Base-by-base conservation (phyloP, 306 rosid species). In the Gillenia trifoliata region DNA sequence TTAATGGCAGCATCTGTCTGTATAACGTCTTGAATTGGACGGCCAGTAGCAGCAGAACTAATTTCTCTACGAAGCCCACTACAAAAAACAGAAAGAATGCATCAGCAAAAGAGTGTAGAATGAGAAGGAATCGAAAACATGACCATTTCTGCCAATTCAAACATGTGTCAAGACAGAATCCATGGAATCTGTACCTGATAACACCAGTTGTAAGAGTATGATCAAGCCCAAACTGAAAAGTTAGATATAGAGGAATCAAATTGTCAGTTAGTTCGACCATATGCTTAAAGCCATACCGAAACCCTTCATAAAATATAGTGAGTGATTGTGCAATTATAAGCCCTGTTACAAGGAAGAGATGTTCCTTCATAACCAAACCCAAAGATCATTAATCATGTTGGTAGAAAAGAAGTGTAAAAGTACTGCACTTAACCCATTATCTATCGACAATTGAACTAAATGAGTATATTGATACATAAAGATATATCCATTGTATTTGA, bases 1-100 rank as follows among this genome's bases (percentile, higher is more conserved):
- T 95, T 95, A 81, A 95, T 95, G 59, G 99, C 99, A 80, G 99
- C 99, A 88, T 92, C 99, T n/a, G 97, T 95, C 86, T 95, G 99
- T 75, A 95, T 95, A 64, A 95, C 99, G 77, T 95, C 99, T 85
- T 95, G 99, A 78, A 95, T 95, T 26, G 97, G 99, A 79, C 98
- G 92, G 31, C 99, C 99, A 26, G 98, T 95, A 59, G 99, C 99
- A 52, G 99, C 99, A 52, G 99, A 95, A 84, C 99, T 95, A 76
- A 95, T 95, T 85, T 95, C 99, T 86, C 99, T 86, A 69, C 99
- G 86, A 77, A 95, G 97, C 73, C 98, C 98, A 86, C 99, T 95
- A 61, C 36, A 16, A 64, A 71, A 43, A 77, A 30, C 50, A 80
- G 50, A 60, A 76, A 63, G 45, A 56, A 80, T 67, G n/a, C 66